A percentile compares a stretch with the other conserved stretches of the same genome.
Evolutionary conservation across 768 basidiomycete genomes (phyloP).

Genomic region (Tricholoma furcatifolium): DNA sequence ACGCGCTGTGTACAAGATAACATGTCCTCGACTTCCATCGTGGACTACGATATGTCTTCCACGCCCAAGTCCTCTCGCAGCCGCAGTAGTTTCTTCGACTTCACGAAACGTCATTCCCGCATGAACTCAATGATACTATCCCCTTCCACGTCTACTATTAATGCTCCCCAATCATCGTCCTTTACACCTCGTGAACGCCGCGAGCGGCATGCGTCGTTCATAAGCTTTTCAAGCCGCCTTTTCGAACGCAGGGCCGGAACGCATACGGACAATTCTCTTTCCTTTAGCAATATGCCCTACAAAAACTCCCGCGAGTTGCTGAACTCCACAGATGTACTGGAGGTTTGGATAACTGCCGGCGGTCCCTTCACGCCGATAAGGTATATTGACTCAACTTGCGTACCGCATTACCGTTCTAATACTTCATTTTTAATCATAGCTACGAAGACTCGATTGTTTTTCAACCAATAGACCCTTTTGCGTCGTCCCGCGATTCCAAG

Average conservation of each 20-base stretch:
- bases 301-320: slow-evolving; percentile 16
- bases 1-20: slow-evolving; percentile 14
- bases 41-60: background rate
- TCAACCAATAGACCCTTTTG: slow-evolving; percentile 37
- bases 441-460: slow-evolving; percentile 16
- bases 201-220: slow-evolving; percentile 31
- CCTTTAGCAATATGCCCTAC: slow-evolving; percentile 18
- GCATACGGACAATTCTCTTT: slow-evolving; percentile 21
- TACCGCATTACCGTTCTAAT: background rate
- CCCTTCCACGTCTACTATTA: slow-evolving; percentile 7
- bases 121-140: slow-evolving; percentile 29
- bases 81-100: slow-evolving; percentile 14
- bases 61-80: slow-evolving; percentile 12
- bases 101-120: slow-evolving; percentile 22
- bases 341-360: slow-evolving; percentile 34
- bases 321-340: slow-evolving; percentile 18
- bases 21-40: slow-evolving; percentile 1
- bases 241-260: slow-evolving; percentile 29
- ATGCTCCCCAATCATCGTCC: slow-evolving; percentile 2
- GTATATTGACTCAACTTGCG: slow-evolving; percentile 10
- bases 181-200: slow-evolving; percentile 9
- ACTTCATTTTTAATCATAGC: slow-evolving; percentile 7
- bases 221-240: slow-evolving; percentile 32
- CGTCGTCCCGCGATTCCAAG: slow-evolving; percentile 37
- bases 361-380: slow-evolving; percentile 28